Evolutionary conservation across 1,139 yeast genomes (phyloP).

Genomic region (Pneumocystis murina): DNA sequence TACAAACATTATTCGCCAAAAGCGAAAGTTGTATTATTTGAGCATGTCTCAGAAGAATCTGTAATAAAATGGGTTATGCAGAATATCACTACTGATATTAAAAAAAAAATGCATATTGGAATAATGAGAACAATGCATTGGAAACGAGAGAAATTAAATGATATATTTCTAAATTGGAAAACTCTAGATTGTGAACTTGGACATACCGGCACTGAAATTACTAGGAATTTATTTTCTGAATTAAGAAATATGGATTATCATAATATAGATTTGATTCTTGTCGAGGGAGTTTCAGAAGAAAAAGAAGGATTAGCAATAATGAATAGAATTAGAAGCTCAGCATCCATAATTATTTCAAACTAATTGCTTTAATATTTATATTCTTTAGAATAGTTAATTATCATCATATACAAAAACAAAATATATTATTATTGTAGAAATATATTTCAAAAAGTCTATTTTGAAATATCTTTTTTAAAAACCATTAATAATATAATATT

Average conservation of each 20-base stretch:
- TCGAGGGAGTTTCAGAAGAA: slow-evolving; percentile 54
- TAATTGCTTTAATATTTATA: not conserved
- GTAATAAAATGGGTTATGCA: not conserved
- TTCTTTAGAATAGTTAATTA: not conserved
- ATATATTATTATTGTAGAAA: not conserved
- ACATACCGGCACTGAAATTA: slow-evolving; percentile 40
- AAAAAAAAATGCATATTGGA: not conserved
- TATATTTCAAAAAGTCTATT: not conserved
- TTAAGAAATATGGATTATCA: slow-evolving; percentile 54
- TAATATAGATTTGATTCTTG: slow-evolving; percentile 49
- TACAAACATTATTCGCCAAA: slow-evolving; percentile 88
- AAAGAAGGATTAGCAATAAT: slow-evolving; percentile 85
- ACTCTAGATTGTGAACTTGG: slow-evolving; percentile 1
- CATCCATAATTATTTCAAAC: slow-evolving; percentile 34
- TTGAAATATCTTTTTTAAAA: not conserved
- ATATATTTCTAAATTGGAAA: not conserved
- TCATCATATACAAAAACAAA: not conserved
- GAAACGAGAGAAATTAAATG: not conserved
- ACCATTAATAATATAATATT: not conserved
- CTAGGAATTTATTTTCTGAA: slow-evolving; percentile 54
- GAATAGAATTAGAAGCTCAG: slow-evolving; percentile 83
- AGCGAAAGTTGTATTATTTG: slow-evolving; percentile 65
- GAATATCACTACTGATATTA: slow-evolving; percentile 3
- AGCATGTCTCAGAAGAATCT: slow-evolving; percentile 23
- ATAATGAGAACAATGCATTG: not conserved